Evolutionary conservation across 2,329 filamentous ascomycete genomes (phyloP).

Genomic region (Penicillium sclerotigenum): DNA sequence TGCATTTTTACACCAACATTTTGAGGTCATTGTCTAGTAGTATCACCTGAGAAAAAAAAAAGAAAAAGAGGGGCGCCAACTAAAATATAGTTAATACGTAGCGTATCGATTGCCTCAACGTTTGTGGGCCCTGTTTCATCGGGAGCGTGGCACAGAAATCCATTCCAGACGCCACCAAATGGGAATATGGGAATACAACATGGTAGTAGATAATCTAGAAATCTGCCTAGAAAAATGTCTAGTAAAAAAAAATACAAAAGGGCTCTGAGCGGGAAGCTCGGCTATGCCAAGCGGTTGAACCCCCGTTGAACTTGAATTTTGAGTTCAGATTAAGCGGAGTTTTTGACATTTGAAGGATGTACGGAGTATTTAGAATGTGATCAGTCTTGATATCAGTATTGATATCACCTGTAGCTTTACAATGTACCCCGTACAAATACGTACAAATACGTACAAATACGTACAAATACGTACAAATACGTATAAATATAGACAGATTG

Average conservation of each 20-base stretch:
- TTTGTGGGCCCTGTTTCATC: conserved; percentile 12
- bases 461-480: too few species aligned
- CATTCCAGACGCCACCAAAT: conserved; percentile 13
- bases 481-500: not conserved
- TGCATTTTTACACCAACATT: conserved; percentile 16
- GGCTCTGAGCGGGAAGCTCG: conserved; percentile 22
- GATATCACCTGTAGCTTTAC: not conserved
- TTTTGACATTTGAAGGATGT: conserved; percentile 6
- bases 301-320: conserved; percentile 13
- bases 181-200: not conserved
- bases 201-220: conserved; percentile 5
- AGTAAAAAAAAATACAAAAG: not conserved
- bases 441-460: too few species aligned
- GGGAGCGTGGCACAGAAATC: conserved; percentile 3
- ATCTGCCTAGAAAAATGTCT: not conserved
- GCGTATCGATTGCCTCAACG: conserved; percentile 9
- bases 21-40: conserved; percentile 13
- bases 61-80: not conserved
- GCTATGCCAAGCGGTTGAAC: conserved; percentile 20
- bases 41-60: conserved; percentile 17
- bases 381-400: not conserved
- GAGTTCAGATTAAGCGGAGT: not conserved
- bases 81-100: conserved; percentile 3
- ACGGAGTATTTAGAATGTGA: not conserved
- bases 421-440: not conserved